Base-by-base conservation (phyloP, 768 basidiomycete genomes). In the Calocybe gangraenosa region DNA sequence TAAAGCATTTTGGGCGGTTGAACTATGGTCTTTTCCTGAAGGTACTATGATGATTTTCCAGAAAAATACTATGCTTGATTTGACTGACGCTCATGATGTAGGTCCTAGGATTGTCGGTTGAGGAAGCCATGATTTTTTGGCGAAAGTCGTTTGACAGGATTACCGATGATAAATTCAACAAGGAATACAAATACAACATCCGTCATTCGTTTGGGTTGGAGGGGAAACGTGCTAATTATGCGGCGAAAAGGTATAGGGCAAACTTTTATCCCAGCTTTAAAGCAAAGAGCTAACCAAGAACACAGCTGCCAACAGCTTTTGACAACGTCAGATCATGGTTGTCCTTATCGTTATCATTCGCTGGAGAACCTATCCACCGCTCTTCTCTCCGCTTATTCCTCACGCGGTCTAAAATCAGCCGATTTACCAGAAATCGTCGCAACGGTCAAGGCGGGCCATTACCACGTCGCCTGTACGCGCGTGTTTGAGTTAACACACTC, bases 171-270 rank as follows among this genome's bases (percentile, higher is more conserved):
- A 86, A 92, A 62, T 99, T 98, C 67, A 95, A 94, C 71, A 99
- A 98, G 61, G 89, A 96, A 60, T 85, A 97, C 75, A 85, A 82
- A 56, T 99, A 99, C 64, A 99, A 98, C 53, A 93, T 99, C 56
- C 84, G 95, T 36, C 96, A 99, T 62, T 84, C 82, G 3, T 99
- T 84, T 57, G 96, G 96, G 30, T 68, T 96, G 41, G 96, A 98
- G 61, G 96, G 96, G 8, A 91, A 87, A 64, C 80, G 95, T 35
- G 88, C 86, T 32, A 97, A 97, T 59, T 99, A 99, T 63, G 77
- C 90, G 1, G 92, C 96, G 0, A 91, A 86, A 67, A 94, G 79
- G 95, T 89, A 47, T 11, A n/a, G 10, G 37, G 8, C 15, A 55
- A 7, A 33, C 2, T 30, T 10, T 46, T 20, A 37, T 14, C 17